These are phyloP conservation scores for Xerocomellus intermedius DNA, from an alignment of 768 basidiomycete genomes.

Conservation along the genomic window DNA sequence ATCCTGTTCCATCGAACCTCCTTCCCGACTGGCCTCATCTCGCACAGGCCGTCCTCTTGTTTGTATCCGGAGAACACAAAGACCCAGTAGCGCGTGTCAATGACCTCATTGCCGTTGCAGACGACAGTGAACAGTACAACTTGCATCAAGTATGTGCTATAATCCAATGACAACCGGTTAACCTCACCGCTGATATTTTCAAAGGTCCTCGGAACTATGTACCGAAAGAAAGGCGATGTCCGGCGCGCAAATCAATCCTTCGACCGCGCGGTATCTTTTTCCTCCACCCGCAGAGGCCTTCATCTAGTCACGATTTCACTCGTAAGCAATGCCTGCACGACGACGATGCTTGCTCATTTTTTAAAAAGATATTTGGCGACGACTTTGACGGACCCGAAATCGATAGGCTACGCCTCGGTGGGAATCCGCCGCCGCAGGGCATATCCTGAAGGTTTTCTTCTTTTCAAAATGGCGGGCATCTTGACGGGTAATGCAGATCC, in stretches of 20 bases:
- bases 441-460: too few species aligned
- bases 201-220: conserved; percentile 2
- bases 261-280: neutral
- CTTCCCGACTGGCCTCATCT: neutral
- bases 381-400: neutral
- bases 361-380: neutral
- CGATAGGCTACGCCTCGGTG: too few species aligned
- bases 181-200: neutral
- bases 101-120: neutral
- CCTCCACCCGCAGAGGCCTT: neutral
- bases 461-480: too few species aligned
- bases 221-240: neutral
- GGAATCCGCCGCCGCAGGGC: too few species aligned
- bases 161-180: neutral
- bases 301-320: neutral
- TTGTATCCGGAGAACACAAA: neutral
- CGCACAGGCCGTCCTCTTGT: neutral
- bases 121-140: neutral
- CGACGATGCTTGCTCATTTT: neutral
- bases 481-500: too few species aligned
- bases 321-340: neutral
- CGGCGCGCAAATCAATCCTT: neutral
- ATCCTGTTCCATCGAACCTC: neutral
- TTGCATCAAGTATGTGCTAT: neutral
- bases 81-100: neutral